A percentile compares a stretch with the other conserved stretches of the same genome.
These are phyloP conservation scores for Coccinonectria pachysandricola DNA, from an alignment of 2,329 filamentous ascomycete species.

Conservation along the genomic window DNA sequence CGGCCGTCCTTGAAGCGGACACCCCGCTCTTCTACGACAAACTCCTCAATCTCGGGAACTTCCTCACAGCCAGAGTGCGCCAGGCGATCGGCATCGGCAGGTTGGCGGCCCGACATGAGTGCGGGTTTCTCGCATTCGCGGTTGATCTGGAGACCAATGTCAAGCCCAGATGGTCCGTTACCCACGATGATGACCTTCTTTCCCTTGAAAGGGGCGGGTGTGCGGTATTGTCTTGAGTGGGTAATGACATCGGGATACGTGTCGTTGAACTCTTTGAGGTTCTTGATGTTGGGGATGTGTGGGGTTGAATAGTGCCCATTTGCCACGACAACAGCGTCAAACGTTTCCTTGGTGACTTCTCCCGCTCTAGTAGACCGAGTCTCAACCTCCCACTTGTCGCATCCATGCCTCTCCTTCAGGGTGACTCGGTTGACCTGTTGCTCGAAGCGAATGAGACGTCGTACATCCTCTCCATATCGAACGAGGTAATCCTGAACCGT, in stretches of 20 bases:
- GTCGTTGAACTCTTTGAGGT: constrained; percentile 48
- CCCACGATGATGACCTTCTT: constrained; percentile 79
- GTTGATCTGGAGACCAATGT: constrained; percentile 71
- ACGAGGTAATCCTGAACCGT: constrained; percentile 66
- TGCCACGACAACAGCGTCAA: constrained; percentile 66
- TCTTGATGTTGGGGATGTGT: constrained; percentile 52
- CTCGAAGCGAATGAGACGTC: constrained; percentile 57
- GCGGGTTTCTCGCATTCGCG: constrained; percentile 48
- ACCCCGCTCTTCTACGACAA: constrained; percentile 40
- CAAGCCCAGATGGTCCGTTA: constrained; percentile 72
- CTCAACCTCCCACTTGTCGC: constrained; percentile 51
- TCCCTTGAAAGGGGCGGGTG: constrained; percentile 46
- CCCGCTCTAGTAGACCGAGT: constrained; percentile 39
- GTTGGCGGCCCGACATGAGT: constrained; percentile 52
- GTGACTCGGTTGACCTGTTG: constrained; percentile 56
- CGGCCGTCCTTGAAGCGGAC: constrained; percentile 58
- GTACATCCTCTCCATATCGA: constrained; percentile 58
- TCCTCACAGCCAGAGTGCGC: constrained; percentile 38
- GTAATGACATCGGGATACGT: constrained; percentile 50
- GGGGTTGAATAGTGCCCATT: constrained; percentile 66
- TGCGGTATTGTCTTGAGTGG: constrained; percentile 75
- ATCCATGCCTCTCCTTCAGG: constrained; percentile 15
- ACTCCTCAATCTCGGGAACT: constrained; percentile 49
- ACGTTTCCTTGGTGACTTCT: constrained; percentile 34
- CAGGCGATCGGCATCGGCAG: constrained; percentile 34